Conservation (phyloP, 176 grass and related monocot genomes). For the Eremochloa ophiuroides region DNA sequence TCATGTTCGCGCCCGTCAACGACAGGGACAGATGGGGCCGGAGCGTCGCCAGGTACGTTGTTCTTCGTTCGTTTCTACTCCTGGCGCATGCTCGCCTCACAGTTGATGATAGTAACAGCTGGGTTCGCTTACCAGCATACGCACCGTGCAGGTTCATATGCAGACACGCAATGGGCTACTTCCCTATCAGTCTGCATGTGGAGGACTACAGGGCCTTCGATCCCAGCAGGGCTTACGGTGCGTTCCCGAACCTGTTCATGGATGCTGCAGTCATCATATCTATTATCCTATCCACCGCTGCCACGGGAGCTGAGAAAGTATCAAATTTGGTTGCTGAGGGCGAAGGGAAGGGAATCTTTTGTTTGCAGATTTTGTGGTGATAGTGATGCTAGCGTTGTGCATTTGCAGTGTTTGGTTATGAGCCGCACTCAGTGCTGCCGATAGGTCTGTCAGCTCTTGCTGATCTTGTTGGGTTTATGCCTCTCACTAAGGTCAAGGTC, state of each 20-base stretch:
- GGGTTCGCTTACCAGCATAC: not conserved
- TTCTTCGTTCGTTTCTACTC: not conserved
- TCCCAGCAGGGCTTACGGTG: slow-evolving; percentile 65
- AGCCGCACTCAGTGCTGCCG: slow-evolving; percentile 87
- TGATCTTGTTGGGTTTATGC: slow-evolving; percentile 66
- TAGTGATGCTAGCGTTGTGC: not conserved
- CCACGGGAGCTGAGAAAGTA: not conserved
- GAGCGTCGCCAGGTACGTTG: slow-evolving; percentile 46
- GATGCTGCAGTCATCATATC: slow-evolving; percentile 7
- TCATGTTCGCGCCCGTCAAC: slow-evolving; percentile 71
- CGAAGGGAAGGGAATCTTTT: not conserved
- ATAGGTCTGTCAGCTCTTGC: slow-evolving; percentile 55
- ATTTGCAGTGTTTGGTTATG: slow-evolving; percentile 78
- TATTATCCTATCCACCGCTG: not conserved
- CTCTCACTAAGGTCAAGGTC: slow-evolving; percentile 61
- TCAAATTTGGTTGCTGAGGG: not conserved
- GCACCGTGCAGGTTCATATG: slow-evolving; percentile 61
- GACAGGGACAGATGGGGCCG: slow-evolving; percentile 52
- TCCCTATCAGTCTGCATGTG: slow-evolving; percentile 78
- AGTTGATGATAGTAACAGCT: too few species aligned
- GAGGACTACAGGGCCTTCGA: slow-evolving; percentile 75
- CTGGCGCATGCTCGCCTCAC: too few species aligned
- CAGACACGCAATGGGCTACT: slow-evolving; percentile 77
- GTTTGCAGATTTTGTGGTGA: slow-evolving; percentile 1
- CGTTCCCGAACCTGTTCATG: not conserved